Conservation (phyloP, 1,139 yeast species). For the Debaryomyces sp. region DNA sequence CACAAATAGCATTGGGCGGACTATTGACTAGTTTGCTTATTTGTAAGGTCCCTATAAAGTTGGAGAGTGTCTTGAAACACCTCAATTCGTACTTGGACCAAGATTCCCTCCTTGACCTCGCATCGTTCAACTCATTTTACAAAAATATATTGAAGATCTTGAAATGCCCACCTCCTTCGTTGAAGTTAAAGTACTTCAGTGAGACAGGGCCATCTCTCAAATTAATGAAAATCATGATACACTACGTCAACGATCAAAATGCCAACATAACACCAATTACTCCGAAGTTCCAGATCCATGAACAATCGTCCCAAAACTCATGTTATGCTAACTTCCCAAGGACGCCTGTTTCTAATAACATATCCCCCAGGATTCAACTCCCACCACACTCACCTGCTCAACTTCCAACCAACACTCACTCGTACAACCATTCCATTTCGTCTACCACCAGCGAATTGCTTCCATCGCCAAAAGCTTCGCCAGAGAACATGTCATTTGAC, state of each 20-base stretch:
- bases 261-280: slow-evolving; percentile 19
- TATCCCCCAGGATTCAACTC: slow-evolving; percentile 17
- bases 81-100: slow-evolving; percentile 23
- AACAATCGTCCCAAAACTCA: neutral
- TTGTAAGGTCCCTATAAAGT: slow-evolving; percentile 31
- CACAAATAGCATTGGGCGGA: slow-evolving; percentile 61
- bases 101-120: slow-evolving; percentile 22
- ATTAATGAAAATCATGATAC: slow-evolving; percentile 40
- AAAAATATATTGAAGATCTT: slow-evolving; percentile 40
- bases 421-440: neutral
- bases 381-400: slow-evolving; percentile 6
- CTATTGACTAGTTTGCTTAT: slow-evolving; percentile 31
- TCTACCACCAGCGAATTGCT: slow-evolving; percentile 6
- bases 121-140: slow-evolving; percentile 28
- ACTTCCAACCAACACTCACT: neutral
- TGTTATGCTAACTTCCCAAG: slow-evolving; percentile 13
- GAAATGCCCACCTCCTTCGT: slow-evolving; percentile 49
- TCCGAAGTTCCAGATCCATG: slow-evolving; percentile 15
- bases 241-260: slow-evolving; percentile 27
- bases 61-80: slow-evolving; percentile 23
- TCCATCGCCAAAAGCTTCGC: slow-evolving; percentile 20
- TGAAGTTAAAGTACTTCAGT: slow-evolving; percentile 44
- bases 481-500: slow-evolving; percentile 3
- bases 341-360: slow-evolving; percentile 22
- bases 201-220: slow-evolving; percentile 38